phyloP scores from a whole-genome alignment of 768 basidiomycete species.

The Trichaptum fuscoviolaceum region DNA sequence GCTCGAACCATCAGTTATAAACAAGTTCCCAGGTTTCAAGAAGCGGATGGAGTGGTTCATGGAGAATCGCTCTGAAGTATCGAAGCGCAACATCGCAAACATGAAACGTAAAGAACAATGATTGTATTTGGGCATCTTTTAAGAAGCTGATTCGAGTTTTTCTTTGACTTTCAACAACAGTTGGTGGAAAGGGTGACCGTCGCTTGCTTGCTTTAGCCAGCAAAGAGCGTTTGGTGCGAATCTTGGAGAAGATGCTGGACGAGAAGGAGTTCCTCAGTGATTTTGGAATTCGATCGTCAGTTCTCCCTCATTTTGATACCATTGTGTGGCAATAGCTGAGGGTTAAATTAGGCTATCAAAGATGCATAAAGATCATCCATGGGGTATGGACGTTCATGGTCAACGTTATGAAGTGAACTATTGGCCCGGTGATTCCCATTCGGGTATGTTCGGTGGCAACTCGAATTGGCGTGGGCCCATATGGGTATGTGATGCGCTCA shows the following conservation, averaged over 20 bases:
- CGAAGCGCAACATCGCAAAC: constrained; percentile 91
- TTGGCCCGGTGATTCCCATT: constrained; percentile 97
- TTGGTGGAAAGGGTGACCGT: constrained; percentile 77
- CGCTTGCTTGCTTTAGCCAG: constrained; percentile 84
- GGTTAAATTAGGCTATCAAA: constrained; percentile 65
- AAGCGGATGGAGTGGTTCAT: constrained; percentile 99
- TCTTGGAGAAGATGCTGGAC: constrained; percentile 95
- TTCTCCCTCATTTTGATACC: constrained; percentile 12
- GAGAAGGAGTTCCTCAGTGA: constrained; percentile 96
- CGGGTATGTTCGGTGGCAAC: constrained; percentile 98
- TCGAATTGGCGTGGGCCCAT: constrained; percentile 97
- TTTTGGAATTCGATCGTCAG: constrained; percentile 92
- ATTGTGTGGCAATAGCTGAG: neutral
- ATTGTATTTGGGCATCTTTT: neutral
- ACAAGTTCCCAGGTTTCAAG: constrained; percentile 95
- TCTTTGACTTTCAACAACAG: constrained; percentile 27
- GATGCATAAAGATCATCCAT: constrained; percentile 85
- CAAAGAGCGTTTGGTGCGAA: constrained; percentile 83
- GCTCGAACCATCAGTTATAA: constrained; percentile 82
- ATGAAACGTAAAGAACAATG: constrained; percentile 62
- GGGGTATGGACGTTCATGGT: constrained; percentile 92
- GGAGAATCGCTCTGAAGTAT: constrained; percentile 83
- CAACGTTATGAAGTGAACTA: constrained; percentile 89
- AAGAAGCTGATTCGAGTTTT: constrained; percentile 2
- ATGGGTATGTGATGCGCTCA: constrained; percentile 28